Evolutionary conservation across 1,284 basidiomycete genomes (phyloP), one percentile per base, ranked within the genome.

Genomic region (Agroathelia rolfsii): DNA sequence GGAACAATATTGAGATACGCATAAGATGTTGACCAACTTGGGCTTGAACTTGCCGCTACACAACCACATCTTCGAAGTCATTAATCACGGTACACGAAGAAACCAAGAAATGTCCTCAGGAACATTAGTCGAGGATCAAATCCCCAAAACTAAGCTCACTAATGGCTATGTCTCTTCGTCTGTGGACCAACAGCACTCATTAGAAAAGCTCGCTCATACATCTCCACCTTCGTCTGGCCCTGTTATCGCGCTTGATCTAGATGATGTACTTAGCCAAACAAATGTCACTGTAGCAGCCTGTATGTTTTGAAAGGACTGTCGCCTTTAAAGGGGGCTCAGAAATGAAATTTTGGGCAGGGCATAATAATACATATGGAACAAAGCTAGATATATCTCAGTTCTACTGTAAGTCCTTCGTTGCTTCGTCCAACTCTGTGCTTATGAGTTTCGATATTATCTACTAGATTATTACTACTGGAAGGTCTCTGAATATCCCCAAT

Each of bases 221-320:
- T 45, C 49, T 8, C 45, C 50, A 10, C 47, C 52, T 18, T 47
- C 50, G 5, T 28, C 38, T 24, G 52, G 51, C 37, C 64, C 65
- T 9, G 52, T 76, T 29, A 77, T 86, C 47, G 78, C 79, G 3
- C 61, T 84, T 24, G 83, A 86, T 56, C 55, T 85, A 39, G 83
- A 86, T 45, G 83, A 87, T 60, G 83, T 86, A 4, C 55, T 86
- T 32, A 66, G 74, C 41, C 59, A 73, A 48, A 87, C 82, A 3
- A 88, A 86, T 51, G 46, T 55, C 30, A 61, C 61, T 10, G 69
- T 85, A 8, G 71, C 74, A 4, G 54, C 72, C 28, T 87, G 83
- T 84, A 53, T 52, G 72, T 57, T 8, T 34, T 7, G 31, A 27
- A 18, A 17, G 23, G 15, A 18, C n/a, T 36, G 32, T 35, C 8